Conservation (phyloP, 805 yeast species). For the Metschnikowia santaceciliae region DNA sequence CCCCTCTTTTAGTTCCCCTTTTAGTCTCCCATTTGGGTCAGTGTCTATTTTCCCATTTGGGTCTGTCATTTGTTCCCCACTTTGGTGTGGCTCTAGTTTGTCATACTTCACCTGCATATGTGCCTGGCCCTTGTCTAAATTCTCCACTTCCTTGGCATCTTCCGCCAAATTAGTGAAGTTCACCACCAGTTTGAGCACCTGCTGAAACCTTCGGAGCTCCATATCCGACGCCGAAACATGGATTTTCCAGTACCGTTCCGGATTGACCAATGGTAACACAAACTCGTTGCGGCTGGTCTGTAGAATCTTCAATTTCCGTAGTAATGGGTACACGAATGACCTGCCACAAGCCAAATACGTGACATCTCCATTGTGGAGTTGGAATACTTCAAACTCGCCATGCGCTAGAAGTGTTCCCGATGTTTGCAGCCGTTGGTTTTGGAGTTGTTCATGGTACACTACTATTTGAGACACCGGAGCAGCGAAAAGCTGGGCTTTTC, state of each 20-base stretch:
- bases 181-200: slow-evolving; percentile 38
- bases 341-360: slow-evolving; percentile 62
- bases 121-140: neutral
- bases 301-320: slow-evolving; percentile 59
- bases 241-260: slow-evolving; percentile 71
- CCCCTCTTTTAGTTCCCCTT: too few relatives aligned
- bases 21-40: too few relatives aligned
- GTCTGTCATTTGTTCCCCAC: neutral
- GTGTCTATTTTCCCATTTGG: too few relatives aligned
- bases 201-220: slow-evolving; percentile 27
- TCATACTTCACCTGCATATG: too few relatives aligned
- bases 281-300: slow-evolving; percentile 47
- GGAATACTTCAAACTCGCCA: slow-evolving; percentile 58
- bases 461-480: slow-evolving; percentile 30
- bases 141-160: neutral
- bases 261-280: slow-evolving; percentile 64
- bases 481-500: slow-evolving; percentile 34
- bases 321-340: slow-evolving; percentile 68
- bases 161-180: slow-evolving; percentile 38
- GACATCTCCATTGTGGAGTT: slow-evolving; percentile 52
- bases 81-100: too few relatives aligned
- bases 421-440: slow-evolving; percentile 8
- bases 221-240: slow-evolving; percentile 30
- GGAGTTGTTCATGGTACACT: slow-evolving; percentile 34
- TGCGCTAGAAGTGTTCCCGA: slow-evolving; percentile 54